Base-by-base conservation (phyloP, 1,284 basidiomycete species). In the Termitomyces sp. region DNA sequence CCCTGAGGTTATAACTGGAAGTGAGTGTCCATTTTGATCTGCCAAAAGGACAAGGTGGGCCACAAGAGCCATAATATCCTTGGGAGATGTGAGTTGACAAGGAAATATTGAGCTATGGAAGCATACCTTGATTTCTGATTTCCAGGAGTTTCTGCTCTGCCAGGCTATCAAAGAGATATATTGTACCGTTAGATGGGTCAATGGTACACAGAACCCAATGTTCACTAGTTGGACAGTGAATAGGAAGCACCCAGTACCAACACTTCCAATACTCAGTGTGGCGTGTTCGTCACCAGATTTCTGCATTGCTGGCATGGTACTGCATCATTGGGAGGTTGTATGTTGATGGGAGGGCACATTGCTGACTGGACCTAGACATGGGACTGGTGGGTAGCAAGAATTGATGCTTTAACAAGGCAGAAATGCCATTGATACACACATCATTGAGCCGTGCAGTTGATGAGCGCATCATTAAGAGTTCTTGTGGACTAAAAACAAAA, bases 171-270 rank as follows among this genome's bases (percentile, higher is more conserved):
- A 61, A 65, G 1, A 66, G 46, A 24, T 47, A 41, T 1, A 66
- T 21, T 16, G 50, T 8, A 2, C 50, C 39, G 9, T 24, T 18
- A 19, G 9, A 21, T 5, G 54, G 46, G 14, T 53, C 49, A 10
- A 60, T 46, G 8, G 54, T 43, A 18, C 48, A 46, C 21, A 65
- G 39, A 0, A 65, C 61, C 63, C 63, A 66, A 46, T 64, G 64
- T 13, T 42, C 13, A 11, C 46, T 31, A 0, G 9, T n/a, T 1
- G 26, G 52, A 10, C 56, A 53, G 37, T 63, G 62, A 8, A 68
- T 63, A 0, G 66, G 65, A 24, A 68, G 30, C 5, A 68, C 61
- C 66, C 64, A 68, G 0, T 58, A 14, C 2, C 33, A 2, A 33
- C 60, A 57, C 3, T 13, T 16, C 65, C 64, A 67, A 42, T 60